phyloP scores from a whole-genome alignment of 1,284 basidiomycete genomes.

The Leccinum solheimii region DNA sequence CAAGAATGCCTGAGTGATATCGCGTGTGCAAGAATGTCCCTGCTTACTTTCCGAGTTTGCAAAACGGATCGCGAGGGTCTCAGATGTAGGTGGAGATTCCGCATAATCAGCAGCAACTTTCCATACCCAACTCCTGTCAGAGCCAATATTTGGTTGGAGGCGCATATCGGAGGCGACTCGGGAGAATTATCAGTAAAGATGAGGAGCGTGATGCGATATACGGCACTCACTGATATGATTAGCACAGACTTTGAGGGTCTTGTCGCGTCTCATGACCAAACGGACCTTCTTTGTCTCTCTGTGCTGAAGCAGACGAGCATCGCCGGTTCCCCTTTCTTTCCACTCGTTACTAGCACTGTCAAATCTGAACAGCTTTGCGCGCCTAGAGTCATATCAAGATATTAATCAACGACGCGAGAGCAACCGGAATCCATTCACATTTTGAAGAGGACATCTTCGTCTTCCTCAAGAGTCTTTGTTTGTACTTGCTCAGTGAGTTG shows the following conservation, averaged over 20 bases:
- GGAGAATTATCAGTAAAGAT: slow-evolving; percentile 6
- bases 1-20: slow-evolving; percentile 4
- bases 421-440: slow-evolving; percentile 62
- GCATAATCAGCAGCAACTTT: slow-evolving; percentile 96
- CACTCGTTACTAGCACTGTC: slow-evolving; percentile 81
- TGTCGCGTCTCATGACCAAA: slow-evolving; percentile 99
- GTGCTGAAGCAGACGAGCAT: slow-evolving; percentile 87
- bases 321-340: slow-evolving; percentile 96
- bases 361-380: slow-evolving; percentile 99
- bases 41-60: slow-evolving; percentile 95
- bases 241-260: slow-evolving; percentile 99
- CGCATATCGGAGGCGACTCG: slow-evolving; percentile 90
- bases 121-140: slow-evolving; percentile 99
- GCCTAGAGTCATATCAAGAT: slow-evolving; percentile 53
- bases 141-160: slow-evolving; percentile 97
- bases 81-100: slow-evolving; percentile 83
- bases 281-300: slow-evolving; percentile 90
- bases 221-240: slow-evolving; percentile 87
- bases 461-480: slow-evolving; percentile 94
- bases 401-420: slow-evolving; percentile 16
- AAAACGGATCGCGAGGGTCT: slow-evolving; percentile 98
- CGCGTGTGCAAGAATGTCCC: not conserved
- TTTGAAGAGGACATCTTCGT: slow-evolving; percentile 94
- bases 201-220: not conserved
- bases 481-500: slow-evolving; percentile 96